phyloP scores from a whole-genome alignment of 768 basidiomycete genomes.

The Rhodotorula kratochvilovae region DNA sequence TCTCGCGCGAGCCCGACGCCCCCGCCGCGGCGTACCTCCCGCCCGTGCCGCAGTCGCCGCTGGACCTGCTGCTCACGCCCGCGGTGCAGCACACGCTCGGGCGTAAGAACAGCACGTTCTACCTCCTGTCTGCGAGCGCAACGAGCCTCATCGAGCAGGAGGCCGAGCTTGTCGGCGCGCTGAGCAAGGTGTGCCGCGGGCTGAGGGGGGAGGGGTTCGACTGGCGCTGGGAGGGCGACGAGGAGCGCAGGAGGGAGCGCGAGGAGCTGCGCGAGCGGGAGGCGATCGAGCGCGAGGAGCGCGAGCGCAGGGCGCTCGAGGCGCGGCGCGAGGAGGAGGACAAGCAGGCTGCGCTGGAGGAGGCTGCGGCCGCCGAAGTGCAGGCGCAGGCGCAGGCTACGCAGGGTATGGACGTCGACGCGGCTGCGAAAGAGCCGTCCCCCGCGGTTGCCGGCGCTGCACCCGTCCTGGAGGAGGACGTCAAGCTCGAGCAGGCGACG shows the following conservation, averaged over 20 bases:
- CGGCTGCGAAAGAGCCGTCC: background rate
- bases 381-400: background rate
- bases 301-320: background rate
- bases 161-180: conserved; percentile 26
- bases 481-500: conserved; percentile 22
- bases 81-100: conserved; percentile 35
- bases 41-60: conserved; percentile 37
- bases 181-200: conserved; percentile 33
- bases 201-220: conserved; percentile 41
- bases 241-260: conserved; percentile 4
- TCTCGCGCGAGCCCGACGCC: conserved; percentile 6
- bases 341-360: background rate
- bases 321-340: background rate
- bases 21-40: conserved; percentile 37
- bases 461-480: background rate
- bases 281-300: background rate
- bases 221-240: conserved; percentile 39
- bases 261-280: conserved; percentile 1
- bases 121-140: conserved; percentile 31
- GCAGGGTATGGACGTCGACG: background rate
- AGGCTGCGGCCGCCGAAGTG: background rate
- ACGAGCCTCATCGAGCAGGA: conserved; percentile 43
- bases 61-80: conserved; percentile 41
- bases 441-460: background rate
- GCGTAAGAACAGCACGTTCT: conserved; percentile 31